phyloP scores from a whole-genome alignment of 371 early-diverging fungal species.

The Synchytrium microbalum region DNA sequence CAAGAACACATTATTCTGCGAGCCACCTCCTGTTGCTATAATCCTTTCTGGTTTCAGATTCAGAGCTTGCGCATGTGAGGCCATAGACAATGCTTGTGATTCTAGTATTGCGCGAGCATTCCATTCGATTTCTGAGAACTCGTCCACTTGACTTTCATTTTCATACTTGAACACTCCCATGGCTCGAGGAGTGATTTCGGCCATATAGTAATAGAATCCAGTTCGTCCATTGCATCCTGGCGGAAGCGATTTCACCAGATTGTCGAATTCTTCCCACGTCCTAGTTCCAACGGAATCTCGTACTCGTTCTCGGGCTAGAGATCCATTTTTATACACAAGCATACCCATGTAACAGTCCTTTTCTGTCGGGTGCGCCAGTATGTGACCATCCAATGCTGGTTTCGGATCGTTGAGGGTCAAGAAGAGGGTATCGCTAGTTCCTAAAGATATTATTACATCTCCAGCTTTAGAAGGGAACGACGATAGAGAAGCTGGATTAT shows the following conservation, averaged over 20 bases:
- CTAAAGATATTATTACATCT: slow-evolving; percentile 64
- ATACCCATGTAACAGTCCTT: slow-evolving; percentile 57
- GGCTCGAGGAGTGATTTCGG: slow-evolving; percentile 71
- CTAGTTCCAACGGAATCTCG: slow-evolving; percentile 46
- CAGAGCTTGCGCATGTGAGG: slow-evolving; percentile 36
- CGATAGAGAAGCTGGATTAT: slow-evolving; percentile 67
- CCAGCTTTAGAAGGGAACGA: slow-evolving; percentile 38
- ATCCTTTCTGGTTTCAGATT: slow-evolving; percentile 35
- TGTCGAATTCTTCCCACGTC: slow-evolving; percentile 56
- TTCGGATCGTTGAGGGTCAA: slow-evolving; percentile 44
- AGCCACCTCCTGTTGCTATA: slow-evolving; percentile 70
- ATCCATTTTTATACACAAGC: slow-evolving; percentile 79
- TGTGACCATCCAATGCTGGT: slow-evolving; percentile 47
- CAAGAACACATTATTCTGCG: slow-evolving; percentile 48
- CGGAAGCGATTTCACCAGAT: neutral
- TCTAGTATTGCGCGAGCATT: slow-evolving; percentile 59
- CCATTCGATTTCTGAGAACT: slow-evolving; percentile 31
- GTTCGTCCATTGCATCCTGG: slow-evolving; percentile 10
- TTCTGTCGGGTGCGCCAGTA: slow-evolving; percentile 65
- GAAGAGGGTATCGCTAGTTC: slow-evolving; percentile 73
- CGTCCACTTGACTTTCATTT: slow-evolving; percentile 36
- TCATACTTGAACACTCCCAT: slow-evolving; percentile 59
- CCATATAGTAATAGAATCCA: slow-evolving; percentile 65
- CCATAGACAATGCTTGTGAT: slow-evolving; percentile 68
- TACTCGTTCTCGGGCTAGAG: slow-evolving; percentile 62